Evolutionary conservation across 768 basidiomycete genomes (phyloP), one percentile per base, ranked within the genome.

Genomic region (Psilocybe subaeruginosa): DNA sequence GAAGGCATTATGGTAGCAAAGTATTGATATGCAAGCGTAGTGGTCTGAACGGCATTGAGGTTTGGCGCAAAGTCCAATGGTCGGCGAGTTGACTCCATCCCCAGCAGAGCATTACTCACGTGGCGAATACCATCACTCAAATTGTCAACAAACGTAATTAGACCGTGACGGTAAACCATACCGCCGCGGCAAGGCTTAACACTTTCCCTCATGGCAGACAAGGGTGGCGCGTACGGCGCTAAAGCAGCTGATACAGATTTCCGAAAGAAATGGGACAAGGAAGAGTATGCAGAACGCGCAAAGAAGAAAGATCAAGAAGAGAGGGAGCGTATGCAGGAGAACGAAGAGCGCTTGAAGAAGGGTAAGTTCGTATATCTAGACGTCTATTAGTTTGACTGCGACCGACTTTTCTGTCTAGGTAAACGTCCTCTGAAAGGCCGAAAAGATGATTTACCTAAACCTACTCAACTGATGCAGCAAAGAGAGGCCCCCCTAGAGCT

Each of bases 201-300:
- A 43, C 58, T 45, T 30, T n/a, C 48, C 11, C 23, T 58, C 62
- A 79, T 80, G 78, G 70, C 76, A 51, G 74, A 78, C 66, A 78
- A 78, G 62, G 67, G 60, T 9, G 77, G 80, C 58, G 78, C 79
- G 27, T 79, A 80, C 65, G 75, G 68, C 8, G 74, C 74, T 62
- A 80, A 80, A 58, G 80, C 83, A 33, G 70, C 78, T 16, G 91
- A 92, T 74, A 91, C 90, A 8, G 89, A 91, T 73, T 91, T 92
- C 67, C 77, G 95, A 51, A 90, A 90, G 76, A 93, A 89, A 81
- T 99, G 96, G 95, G 92, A 97, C 80, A 94, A 95, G 77, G 89
- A 95, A 71, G 93, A 92, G 72, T 93, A 90, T 76, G 85, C 89
- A 12, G 92, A 94, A 71, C 84, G 84, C 59, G 96, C 95, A 8